phyloP scores from a whole-genome alignment of 2,329 filamentous ascomycete species.

The Pseudogymnoascus sp. region DNA sequence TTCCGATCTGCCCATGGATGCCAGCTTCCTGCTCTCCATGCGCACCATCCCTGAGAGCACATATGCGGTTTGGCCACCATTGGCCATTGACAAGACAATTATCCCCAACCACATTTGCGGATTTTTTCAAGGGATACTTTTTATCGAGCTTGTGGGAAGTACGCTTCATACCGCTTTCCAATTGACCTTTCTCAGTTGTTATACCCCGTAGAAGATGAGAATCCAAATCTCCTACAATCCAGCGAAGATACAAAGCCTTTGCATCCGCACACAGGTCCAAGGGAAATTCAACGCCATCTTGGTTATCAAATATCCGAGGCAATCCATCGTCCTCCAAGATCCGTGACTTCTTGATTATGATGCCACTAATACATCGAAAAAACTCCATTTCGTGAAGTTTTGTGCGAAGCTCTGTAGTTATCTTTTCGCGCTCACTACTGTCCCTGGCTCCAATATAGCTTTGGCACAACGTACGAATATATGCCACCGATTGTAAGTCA shows the following conservation, averaged over 20 bases:
- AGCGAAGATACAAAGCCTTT: constrained; percentile 38
- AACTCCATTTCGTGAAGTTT: constrained; percentile 26
- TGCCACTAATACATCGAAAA: constrained; percentile 13
- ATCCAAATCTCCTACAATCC: constrained; percentile 35
- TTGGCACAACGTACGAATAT: constrained; percentile 15
- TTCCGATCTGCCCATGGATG: constrained; percentile 39
- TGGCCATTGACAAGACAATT: constrained; percentile 32
- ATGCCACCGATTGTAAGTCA: constrained; percentile 11
- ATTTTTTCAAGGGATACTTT: constrained; percentile 11
- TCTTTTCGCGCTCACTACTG: not conserved
- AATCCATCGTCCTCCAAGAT: constrained; percentile 31
- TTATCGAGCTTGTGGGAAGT: constrained; percentile 13
- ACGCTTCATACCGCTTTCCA: constrained; percentile 15
- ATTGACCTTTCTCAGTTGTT: constrained; percentile 15
- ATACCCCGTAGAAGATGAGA: constrained; percentile 36
- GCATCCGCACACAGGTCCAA: constrained; percentile 42
- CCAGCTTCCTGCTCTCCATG: constrained; percentile 42
- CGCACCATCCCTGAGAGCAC: constrained; percentile 43
- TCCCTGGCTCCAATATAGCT: constrained; percentile 12
- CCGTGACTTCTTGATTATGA: constrained; percentile 22
- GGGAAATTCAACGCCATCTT: constrained; percentile 31
- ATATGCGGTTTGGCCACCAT: constrained; percentile 48
- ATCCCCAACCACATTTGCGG: constrained; percentile 22
- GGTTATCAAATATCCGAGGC: constrained; percentile 33
- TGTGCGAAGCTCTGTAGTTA: constrained; percentile 18